Conservation (phyloP, 2,329 filamentous ascomycete species). For the Orbilia blumenaviensis region DNA sequence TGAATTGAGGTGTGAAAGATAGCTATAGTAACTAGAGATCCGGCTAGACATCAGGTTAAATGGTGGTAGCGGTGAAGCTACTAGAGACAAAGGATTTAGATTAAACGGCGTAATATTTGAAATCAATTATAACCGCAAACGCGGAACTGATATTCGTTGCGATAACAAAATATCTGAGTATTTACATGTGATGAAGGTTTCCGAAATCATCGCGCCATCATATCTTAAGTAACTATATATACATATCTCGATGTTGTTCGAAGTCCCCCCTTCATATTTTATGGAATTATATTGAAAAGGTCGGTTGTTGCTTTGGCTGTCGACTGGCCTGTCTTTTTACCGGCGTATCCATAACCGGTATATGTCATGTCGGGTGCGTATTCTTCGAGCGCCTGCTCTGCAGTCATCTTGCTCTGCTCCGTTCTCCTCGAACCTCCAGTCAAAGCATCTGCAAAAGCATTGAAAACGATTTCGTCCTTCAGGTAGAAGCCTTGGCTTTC, state of each 20-base stretch:
- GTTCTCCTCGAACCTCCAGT: conserved; percentile 32
- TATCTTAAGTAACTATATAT: background rate
- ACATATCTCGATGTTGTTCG: background rate
- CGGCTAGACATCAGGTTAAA: background rate
- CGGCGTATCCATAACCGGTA: background rate
- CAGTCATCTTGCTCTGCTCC: background rate
- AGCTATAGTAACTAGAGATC: background rate
- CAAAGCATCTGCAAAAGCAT: conserved; percentile 21
- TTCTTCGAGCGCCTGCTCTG: background rate
- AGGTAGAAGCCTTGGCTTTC: background rate
- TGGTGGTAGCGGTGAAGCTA: background rate
- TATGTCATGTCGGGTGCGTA: background rate
- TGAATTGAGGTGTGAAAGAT: no score
- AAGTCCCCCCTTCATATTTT: no score
- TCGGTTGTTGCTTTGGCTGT: background rate
- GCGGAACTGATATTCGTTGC: background rate
- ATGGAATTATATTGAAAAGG: background rate
- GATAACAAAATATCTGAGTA: background rate
- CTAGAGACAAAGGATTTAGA: background rate
- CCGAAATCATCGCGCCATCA: background rate
- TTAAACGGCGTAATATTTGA: background rate
- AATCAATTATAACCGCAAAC: background rate
- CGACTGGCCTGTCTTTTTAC: background rate
- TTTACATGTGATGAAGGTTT: background rate
- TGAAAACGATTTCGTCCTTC: conserved; percentile 14